Evolutionary conservation across 805 yeast genomes (phyloP).

Genomic region (Candida gorgasii): DNA sequence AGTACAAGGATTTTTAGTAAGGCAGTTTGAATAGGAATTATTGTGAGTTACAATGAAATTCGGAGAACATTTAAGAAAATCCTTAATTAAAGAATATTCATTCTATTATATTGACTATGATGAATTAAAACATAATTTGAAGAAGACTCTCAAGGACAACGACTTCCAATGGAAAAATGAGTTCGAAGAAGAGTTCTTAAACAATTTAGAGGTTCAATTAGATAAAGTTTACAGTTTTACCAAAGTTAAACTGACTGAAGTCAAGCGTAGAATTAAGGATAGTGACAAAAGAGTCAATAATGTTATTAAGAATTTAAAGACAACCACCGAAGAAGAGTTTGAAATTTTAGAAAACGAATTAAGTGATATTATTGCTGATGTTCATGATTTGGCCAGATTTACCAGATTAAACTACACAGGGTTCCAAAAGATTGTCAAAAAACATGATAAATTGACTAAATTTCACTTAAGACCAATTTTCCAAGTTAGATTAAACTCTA

Average conservation of each 20-base stretch:
- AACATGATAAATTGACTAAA: conserved; percentile 87
- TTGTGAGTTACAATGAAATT: conserved; percentile 85
- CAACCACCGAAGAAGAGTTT: conserved; percentile 39
- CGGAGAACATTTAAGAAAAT: conserved; percentile 88
- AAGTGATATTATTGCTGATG: conserved; percentile 89
- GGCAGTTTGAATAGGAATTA: too few species aligned
- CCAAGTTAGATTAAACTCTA: conserved; percentile 87
- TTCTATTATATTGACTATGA: conserved; percentile 92
- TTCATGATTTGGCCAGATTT: conserved; percentile 93
- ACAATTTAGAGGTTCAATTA: conserved; percentile 73
- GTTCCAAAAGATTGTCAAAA: conserved; percentile 92
- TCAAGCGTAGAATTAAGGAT: conserved; percentile 79
- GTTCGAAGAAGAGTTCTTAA: conserved; percentile 80
- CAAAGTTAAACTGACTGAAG: conserved; percentile 83
- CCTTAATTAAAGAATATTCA: conserved; percentile 85
- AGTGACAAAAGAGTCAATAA: conserved; percentile 71
- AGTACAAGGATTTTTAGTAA: too few species aligned
- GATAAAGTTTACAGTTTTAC: conserved; percentile 94
- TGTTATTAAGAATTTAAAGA: conserved; percentile 52
- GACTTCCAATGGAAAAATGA: conserved; percentile 68
- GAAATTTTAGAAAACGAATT: conserved; percentile 46
- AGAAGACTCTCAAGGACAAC: conserved; percentile 62
- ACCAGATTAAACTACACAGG: conserved; percentile 94
- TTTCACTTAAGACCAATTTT: conserved; percentile 82
- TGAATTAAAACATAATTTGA: conserved; percentile 80